Evolutionary conservation across 768 basidiomycete genomes (phyloP).

Genomic region (Nidularia pulvinata): DNA sequence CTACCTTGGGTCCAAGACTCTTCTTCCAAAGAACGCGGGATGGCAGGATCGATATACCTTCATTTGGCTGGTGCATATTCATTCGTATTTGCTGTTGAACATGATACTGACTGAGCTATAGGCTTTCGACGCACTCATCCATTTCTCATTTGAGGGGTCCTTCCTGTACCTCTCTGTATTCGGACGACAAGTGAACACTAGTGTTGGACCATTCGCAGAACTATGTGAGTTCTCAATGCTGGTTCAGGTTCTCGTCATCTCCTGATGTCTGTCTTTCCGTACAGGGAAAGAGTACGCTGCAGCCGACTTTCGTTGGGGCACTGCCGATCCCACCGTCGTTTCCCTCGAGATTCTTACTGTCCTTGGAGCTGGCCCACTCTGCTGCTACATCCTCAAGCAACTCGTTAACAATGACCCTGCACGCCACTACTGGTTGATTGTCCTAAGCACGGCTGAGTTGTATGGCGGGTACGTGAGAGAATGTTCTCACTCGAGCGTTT

Average conservation of each 20-base stretch:
- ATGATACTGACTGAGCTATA: slow-evolving; percentile 16
- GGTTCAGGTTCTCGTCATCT: not conserved
- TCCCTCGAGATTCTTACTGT: slow-evolving; percentile 86
- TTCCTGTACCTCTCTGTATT: slow-evolving; percentile 80
- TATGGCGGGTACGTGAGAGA: slow-evolving; percentile 64
- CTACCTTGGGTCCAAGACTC: slow-evolving; percentile 45
- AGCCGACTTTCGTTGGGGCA: slow-evolving; percentile 84
- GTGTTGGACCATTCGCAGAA: slow-evolving; percentile 67
- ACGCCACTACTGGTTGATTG: slow-evolving; percentile 79
- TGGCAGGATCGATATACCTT: slow-evolving; percentile 72
- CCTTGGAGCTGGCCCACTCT: slow-evolving; percentile 72
- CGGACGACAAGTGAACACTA: slow-evolving; percentile 70
- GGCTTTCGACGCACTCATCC: slow-evolving; percentile 83
- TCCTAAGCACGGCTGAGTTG: slow-evolving; percentile 73
- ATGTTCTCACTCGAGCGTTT: not conserved
- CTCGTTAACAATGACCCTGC: slow-evolving; percentile 65
- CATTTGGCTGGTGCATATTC: slow-evolving; percentile 68
- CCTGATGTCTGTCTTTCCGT: not conserved
- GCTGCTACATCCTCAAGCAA: slow-evolving; percentile 69
- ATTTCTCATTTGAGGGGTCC: slow-evolving; percentile 78
- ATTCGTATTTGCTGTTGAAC: slow-evolving; percentile 1
- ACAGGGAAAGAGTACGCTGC: slow-evolving; percentile 81
- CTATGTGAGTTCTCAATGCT: slow-evolving; percentile 53
- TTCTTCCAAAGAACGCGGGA: slow-evolving; percentile 62
- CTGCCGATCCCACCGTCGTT: slow-evolving; percentile 76